Percentiles rank a stretch among this genome's conserved stretches.
phyloP scores from a whole-genome alignment of 169 alveolate genomes.

The Plasmodium billcollinsi region DNA sequence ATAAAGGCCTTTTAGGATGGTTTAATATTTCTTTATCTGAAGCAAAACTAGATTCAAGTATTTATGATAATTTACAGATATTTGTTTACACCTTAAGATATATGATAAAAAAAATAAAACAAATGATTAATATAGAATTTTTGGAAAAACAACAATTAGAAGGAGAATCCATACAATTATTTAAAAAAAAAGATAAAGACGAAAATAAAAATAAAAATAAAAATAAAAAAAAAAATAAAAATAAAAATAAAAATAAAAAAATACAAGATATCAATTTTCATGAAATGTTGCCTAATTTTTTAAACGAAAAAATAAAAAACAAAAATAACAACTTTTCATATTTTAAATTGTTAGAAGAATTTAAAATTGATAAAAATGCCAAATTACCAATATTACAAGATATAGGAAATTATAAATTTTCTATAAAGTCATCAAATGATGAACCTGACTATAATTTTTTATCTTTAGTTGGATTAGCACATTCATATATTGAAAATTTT shows the following conservation, averaged over 20 bases:
- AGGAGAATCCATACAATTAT: neutral
- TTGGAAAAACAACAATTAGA: conserved; percentile 7
- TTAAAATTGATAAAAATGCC: conserved; percentile 41
- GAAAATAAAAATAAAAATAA: neutral
- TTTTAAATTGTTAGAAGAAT: conserved; percentile 22
- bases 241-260: neutral
- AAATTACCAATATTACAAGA: conserved; percentile 36
- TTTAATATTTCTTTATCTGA: conserved; percentile 4
- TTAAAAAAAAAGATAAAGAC: conserved; percentile 10
- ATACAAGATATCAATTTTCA: conserved; percentile 12
- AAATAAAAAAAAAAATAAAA: neutral
- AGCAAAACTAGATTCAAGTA: neutral
- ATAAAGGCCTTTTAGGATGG: conserved; percentile 49
- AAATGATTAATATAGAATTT: neutral
- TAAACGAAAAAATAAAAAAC: conserved; percentile 23
- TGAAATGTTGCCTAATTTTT: conserved; percentile 21
- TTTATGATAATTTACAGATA: neutral
- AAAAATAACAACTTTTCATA: neutral
- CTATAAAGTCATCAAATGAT: conserved; percentile 17
- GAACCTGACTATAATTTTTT: conserved; percentile 31
- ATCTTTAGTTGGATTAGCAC: conserved; percentile 59
- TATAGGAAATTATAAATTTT: conserved; percentile 63
- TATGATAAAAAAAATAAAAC: conserved; percentile 24
- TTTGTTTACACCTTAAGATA: conserved; percentile 28
- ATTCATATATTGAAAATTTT: conserved; percentile 52